Percentiles rank a stretch among this genome's conserved stretches.
These are phyloP conservation scores for Cytospora piceicola DNA, from an alignment of 2,329 filamentous ascomycete species.

Conservation along the genomic window DNA sequence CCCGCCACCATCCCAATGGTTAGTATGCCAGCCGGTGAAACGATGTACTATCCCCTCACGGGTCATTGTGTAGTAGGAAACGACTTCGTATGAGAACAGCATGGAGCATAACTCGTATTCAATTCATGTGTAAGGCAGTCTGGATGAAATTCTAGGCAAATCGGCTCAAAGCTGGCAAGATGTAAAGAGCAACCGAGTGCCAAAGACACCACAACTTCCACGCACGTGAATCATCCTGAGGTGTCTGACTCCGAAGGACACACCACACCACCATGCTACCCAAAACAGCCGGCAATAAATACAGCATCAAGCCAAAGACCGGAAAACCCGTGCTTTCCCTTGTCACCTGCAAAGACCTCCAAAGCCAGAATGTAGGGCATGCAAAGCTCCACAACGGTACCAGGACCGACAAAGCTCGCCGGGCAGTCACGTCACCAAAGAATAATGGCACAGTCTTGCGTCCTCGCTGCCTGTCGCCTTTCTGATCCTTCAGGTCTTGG, in stretches of 20 bases:
- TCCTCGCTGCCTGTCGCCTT: slow-evolving; percentile 30
- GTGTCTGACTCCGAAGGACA: background rate
- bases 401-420: background rate
- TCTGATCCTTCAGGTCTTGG: slow-evolving; percentile 34
- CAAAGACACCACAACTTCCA: background rate
- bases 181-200: background rate
- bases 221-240: background rate
- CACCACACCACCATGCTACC: background rate
- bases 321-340: too few relatives aligned
- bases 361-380: slow-evolving; percentile 30
- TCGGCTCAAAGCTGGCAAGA: background rate
- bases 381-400: slow-evolving; percentile 5
- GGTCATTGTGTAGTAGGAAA: too few relatives aligned
- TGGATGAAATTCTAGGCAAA: too few relatives aligned
- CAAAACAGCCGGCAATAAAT: background rate
- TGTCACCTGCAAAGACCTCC: background rate
- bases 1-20: too few relatives aligned
- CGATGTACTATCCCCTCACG: too few relatives aligned
- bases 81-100: too few relatives aligned
- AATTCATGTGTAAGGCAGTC: too few relatives aligned
- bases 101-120: too few relatives aligned
- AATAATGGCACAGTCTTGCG: slow-evolving; percentile 23
- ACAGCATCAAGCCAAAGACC: too few relatives aligned
- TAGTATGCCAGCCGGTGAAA: too few relatives aligned
- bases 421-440: background rate